phyloP scores from a whole-genome alignment of 1,284 basidiomycete species.

The Naganishia liquefaciens region DNA sequence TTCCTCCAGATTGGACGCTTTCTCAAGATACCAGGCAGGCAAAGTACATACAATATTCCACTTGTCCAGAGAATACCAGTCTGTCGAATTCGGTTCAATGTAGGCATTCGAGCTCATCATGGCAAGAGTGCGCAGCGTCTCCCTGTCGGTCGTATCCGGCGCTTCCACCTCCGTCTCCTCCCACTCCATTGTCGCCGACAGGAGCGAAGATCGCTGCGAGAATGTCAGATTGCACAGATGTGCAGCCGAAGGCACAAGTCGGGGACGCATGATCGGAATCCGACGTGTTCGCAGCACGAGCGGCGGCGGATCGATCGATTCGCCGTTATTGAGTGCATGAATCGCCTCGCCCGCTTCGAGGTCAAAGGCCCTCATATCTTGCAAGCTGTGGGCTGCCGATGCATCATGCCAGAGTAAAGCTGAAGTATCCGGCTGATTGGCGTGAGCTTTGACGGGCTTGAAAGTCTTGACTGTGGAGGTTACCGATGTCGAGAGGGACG shows the following conservation, averaged over 20 bases:
- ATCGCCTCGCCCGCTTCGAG: constrained; percentile 4
- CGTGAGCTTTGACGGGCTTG: constrained; percentile 33
- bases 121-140: constrained; percentile 77
- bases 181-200: constrained; percentile 49
- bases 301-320: constrained; percentile 17
- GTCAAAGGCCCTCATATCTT: constrained; percentile 8
- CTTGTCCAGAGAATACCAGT: constrained; percentile 74
- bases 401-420: constrained; percentile 30
- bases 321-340: constrained; percentile 1
- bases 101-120: constrained; percentile 97
- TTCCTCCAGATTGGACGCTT: too few species aligned
- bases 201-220: constrained; percentile 1
- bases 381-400: background rate
- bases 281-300: constrained; percentile 17
- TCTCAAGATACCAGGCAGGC: constrained; percentile 22
- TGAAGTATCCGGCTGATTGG: constrained; percentile 16
- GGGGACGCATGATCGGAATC: constrained; percentile 23
- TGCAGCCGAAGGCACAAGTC: constrained; percentile 6
- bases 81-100: constrained; percentile 60
- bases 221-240: constrained; percentile 6
- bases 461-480: constrained; percentile 24
- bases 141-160: constrained; percentile 68
- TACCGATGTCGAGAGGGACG: background rate
- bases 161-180: constrained; percentile 57
- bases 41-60: constrained; percentile 66